Evolutionary conservation across 2,329 filamentous ascomycete species (phyloP), one percentile per base, ranked within the genome.

Genomic region (Pseudocercospora ulei): DNA sequence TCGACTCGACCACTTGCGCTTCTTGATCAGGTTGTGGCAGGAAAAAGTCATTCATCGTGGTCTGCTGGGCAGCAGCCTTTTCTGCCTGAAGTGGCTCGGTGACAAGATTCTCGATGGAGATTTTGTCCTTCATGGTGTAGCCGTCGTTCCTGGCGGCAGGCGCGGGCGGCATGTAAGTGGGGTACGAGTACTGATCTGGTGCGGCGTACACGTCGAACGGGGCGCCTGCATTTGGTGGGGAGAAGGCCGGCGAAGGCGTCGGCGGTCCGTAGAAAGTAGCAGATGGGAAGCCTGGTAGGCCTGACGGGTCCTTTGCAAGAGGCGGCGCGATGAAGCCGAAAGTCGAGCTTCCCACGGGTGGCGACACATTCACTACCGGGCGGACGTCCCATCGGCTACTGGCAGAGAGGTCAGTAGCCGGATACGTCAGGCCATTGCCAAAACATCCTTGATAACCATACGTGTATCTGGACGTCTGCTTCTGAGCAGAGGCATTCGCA

Each of bases 321-420:
- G n/a, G n/a, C n/a, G n/a, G n/a, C n/a, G n/a, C n/a, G n/a, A n/a
- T n/a, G n/a, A n/a, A n/a, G n/a, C n/a, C n/a, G n/a, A n/a, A n/a
- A n/a, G n/a, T n/a, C n/a, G n/a, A n/a, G n/a, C n/a, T n/a, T n/a
- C n/a, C n/a, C n/a, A n/a, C n/a, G n/a, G n/a, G 14, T 13, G 12
- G 26, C 6, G 34, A 24, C n/a, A 20, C 24, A 6, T 13, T 26
- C 11, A 23, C 11, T 11, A 23, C 11, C 23, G 49, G 43, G 11
- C 20, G 44, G 6, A 51, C 30, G 22, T 54, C 51, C 46, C 48
- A 54, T 22, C 48, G 49, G 38, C 41, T 50, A 40, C 44, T 52
- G 38, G 20, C 19, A 25, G 13, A 31, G n/a, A 37, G 35, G 48
- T 51, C 43, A 52, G 51, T 46, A 34, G 35, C 44, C 39, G 40